Conservation (phyloP, 2,329 filamentous ascomycete genomes). For the Epichloe brachyelytri region DNA sequence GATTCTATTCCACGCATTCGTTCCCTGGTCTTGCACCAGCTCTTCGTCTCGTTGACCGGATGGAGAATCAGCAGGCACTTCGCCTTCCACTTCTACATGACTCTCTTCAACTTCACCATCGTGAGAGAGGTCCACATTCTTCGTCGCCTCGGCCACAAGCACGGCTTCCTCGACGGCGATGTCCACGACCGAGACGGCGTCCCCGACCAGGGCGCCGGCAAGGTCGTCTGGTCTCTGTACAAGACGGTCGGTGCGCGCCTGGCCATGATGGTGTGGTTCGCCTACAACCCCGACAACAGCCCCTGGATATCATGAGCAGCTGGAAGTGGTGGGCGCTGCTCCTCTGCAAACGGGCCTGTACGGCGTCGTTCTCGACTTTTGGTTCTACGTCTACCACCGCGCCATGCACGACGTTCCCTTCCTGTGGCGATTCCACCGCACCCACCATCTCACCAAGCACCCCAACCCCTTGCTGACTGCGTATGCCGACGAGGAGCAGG, state of each 20-base stretch:
- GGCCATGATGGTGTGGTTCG: slow-evolving; percentile 19
- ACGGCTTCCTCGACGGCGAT: slow-evolving; percentile 31
- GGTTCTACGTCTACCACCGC: slow-evolving; percentile 26
- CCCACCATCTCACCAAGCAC: slow-evolving; percentile 31
- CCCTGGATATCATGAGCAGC: slow-evolving; percentile 5
- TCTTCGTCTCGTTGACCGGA: slow-evolving; percentile 20
- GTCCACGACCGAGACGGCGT: slow-evolving; percentile 16
- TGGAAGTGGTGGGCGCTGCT: slow-evolving; percentile 20
- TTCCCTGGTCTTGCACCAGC: slow-evolving; percentile 5
- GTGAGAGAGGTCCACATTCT: slow-evolving; percentile 26
- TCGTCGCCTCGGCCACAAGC: slow-evolving; percentile 23
- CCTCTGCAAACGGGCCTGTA: slow-evolving; percentile 19
- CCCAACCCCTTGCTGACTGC: slow-evolving; percentile 16
- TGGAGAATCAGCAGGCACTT: slow-evolving; percentile 16
- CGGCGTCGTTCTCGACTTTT: slow-evolving; percentile 24
- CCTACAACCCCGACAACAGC: slow-evolving; percentile 14
- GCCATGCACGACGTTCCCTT: slow-evolving; percentile 26
- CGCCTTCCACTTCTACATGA: slow-evolving; percentile 23
- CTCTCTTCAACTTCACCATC: slow-evolving; percentile 26
- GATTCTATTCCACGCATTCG: slow-evolving; percentile 21
- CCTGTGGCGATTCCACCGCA: slow-evolving; percentile 30
- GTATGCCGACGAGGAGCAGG: slow-evolving; percentile 29
- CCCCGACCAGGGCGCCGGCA: slow-evolving; percentile 25
- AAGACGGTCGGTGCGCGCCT: slow-evolving; percentile 21
- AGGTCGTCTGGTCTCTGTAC: slow-evolving; percentile 21